A percentile compares a stretch with the other conserved stretches of the same genome.
phyloP scores from a whole-genome alignment of 495 filamentous ascomycete genomes.

The Oidiodendron maius region DNA sequence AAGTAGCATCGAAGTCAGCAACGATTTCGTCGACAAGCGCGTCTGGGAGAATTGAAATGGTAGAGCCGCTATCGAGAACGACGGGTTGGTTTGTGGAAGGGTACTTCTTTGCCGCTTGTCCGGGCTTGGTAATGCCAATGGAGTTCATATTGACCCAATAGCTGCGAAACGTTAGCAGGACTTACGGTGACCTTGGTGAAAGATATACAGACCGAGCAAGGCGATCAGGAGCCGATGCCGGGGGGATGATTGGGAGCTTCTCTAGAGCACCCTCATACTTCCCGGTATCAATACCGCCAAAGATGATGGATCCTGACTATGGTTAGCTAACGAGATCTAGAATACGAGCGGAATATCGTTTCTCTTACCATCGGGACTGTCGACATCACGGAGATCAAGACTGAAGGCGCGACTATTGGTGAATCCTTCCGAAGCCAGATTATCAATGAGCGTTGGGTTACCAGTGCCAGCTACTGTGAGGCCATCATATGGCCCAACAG shows the following conservation, averaged over 20 bases:
- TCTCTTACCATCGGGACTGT: constrained; percentile 1
- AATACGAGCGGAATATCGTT: background rate
- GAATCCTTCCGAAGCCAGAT: constrained; percentile 4
- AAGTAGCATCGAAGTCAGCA: constrained; percentile 2
- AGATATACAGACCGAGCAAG: constrained; percentile 9
- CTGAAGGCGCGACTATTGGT: constrained; percentile 12
- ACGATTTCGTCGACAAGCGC: constrained; percentile 2
- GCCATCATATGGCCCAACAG: constrained; percentile 1
- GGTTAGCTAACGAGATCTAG: constrained; percentile 6
- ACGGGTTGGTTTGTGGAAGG: constrained; percentile 2
- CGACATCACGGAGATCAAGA: constrained; percentile 2
- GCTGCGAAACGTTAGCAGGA: background rate
- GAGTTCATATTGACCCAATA: constrained; percentile 17
- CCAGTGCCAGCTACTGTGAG: background rate
- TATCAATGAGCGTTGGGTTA: constrained; percentile 6
- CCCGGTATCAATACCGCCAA: constrained; percentile 14
- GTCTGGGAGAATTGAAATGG: constrained; percentile 1
- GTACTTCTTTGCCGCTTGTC: background rate
- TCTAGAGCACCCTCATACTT: constrained; percentile 6
- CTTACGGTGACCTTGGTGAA: background rate
- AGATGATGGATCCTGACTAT: constrained; percentile 18
- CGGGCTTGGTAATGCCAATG: constrained; percentile 5
- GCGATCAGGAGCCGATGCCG: constrained; percentile 4
- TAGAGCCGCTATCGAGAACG: constrained; percentile 9
- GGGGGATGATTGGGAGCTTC: constrained; percentile 13